Percentiles rank a stretch among this genome's conserved stretches.
These are phyloP conservation scores for Thraustochytrium aureum DNA, from an alignment of 352 stramenopile genomes.

Conservation along the genomic window DNA sequence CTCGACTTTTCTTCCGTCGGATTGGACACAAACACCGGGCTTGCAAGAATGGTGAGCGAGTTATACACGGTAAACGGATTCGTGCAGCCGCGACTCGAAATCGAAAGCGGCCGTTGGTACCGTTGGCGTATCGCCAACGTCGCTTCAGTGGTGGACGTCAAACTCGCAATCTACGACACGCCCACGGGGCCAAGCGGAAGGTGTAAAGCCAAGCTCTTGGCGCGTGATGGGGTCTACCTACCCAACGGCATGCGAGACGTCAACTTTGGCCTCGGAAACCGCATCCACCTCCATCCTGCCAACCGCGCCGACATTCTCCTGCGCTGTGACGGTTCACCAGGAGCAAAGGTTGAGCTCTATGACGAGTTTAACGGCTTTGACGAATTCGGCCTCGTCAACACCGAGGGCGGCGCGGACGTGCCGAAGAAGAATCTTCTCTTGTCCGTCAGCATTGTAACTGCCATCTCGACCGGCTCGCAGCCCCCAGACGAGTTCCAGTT, in stretches of 20 bases:
- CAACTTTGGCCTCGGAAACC: constrained; percentile 26
- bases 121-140: constrained; percentile 30
- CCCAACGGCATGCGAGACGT: constrained; percentile 9
- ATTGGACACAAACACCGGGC: neutral
- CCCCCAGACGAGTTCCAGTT: constrained; percentile 17
- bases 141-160: constrained; percentile 25
- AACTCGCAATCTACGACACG: constrained; percentile 26
- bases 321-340: constrained; percentile 3
- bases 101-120: constrained; percentile 42
- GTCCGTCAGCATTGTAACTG: neutral
- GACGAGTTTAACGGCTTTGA: constrained; percentile 43
- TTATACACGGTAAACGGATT: constrained; percentile 57
- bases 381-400: constrained; percentile 6
- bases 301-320: constrained; percentile 41
- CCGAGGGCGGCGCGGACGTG: neutral
- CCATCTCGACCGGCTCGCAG: neutral
- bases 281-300: constrained; percentile 33
- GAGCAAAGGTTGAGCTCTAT: constrained; percentile 6
- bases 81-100: constrained; percentile 32
- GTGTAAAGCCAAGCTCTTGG: constrained; percentile 13
- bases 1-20: neutral
- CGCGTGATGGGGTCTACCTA: constrained; percentile 49
- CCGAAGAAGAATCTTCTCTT: constrained; percentile 15
- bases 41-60: neutral
- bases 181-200: neutral